Base-by-base conservation (phyloP, 805 yeast genomes). In the Candida tallmaniae region DNA sequence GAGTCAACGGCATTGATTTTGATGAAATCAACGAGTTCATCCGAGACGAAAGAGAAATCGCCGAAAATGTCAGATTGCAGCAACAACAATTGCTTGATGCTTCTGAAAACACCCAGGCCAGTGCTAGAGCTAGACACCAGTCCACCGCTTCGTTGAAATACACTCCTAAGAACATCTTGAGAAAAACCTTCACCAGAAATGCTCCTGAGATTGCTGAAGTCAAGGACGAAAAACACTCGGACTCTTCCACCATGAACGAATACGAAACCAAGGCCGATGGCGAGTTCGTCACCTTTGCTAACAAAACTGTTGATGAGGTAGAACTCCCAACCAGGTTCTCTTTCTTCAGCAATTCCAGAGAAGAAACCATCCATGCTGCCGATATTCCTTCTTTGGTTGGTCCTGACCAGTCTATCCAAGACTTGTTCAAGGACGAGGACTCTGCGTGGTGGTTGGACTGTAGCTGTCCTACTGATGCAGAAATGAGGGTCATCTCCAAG, bases 391-490 rank as follows among this genome's bases (percentile, higher is more conserved):
- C 93, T 1, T 61, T 90, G 36, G 75, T 85, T 3, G 64, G 62
- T n/a, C 76, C 79, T 2, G 83, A 78, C 1, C 74, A 77, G 45
- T 66, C 81, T 2, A 76, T 84, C 47, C 70, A 78, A 38, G 76
- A 78, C n/a, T 58, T 88, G 29, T 87, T 89, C 54, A 72, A 74
- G 36, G 73, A 75, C 29, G 80, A 80, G 13, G 79, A 80, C 38
- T 82, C 88, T 2, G 79, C 88, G 5, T 89, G 97, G 97, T 90
- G 97, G 97, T 65, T 93, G 28, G 97, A 93, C 57, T 88, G 97
- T 54, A 68, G 78, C 27, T 83, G 95, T 52, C 97, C 98, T 5
- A 86, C 96, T 0, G 97, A 90, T 53, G 79, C 80, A 14, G 98
- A 93, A 61, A 87, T 93, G 96, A 83, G 83, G 53, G 80, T 85